phyloP scores from a whole-genome alignment of 1,284 basidiomycete genomes.

The Meripilus lineatus region DNA sequence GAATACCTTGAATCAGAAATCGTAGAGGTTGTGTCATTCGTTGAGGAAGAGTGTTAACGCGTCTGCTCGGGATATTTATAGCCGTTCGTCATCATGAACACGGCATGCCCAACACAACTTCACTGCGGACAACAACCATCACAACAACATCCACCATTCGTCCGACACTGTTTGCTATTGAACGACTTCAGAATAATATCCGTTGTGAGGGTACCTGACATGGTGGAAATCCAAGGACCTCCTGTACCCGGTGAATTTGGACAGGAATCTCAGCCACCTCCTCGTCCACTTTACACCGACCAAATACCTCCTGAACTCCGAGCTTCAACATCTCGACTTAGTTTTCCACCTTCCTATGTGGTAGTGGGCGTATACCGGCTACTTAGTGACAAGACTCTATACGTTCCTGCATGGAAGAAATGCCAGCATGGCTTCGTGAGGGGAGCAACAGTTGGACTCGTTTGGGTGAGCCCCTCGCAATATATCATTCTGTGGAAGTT shows the following conservation, averaged over 20 bases:
- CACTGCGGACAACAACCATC: too few species aligned
- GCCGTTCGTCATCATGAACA: too few species aligned
- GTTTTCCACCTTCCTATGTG: conserved; percentile 71
- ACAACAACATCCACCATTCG: too few species aligned
- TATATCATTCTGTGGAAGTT: background rate
- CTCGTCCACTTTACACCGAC: conserved; percentile 15
- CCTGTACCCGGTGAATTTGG: conserved; percentile 2
- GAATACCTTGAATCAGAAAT: too few species aligned
- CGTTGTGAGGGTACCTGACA: too few species aligned
- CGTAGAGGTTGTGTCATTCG: too few species aligned
- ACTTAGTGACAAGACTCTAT: conserved; percentile 59
- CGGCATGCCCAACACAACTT: too few species aligned
- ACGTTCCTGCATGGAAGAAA: conserved; percentile 69
- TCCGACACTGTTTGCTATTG: too few species aligned
- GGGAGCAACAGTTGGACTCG: conserved; percentile 54
- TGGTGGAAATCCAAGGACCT: too few species aligned
- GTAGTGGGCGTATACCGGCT: conserved; percentile 72
- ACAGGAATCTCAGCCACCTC: background rate
- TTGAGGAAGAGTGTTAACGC: too few species aligned
- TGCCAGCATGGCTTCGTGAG: conserved; percentile 62
- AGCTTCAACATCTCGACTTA: conserved; percentile 51
- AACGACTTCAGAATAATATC: too few species aligned
- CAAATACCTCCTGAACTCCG: conserved; percentile 41
- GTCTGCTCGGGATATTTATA: too few species aligned
- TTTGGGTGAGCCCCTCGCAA: conserved; percentile 50